Conservation (phyloP, 306 rosid species). For the Ziziphus jujuba region DNA sequence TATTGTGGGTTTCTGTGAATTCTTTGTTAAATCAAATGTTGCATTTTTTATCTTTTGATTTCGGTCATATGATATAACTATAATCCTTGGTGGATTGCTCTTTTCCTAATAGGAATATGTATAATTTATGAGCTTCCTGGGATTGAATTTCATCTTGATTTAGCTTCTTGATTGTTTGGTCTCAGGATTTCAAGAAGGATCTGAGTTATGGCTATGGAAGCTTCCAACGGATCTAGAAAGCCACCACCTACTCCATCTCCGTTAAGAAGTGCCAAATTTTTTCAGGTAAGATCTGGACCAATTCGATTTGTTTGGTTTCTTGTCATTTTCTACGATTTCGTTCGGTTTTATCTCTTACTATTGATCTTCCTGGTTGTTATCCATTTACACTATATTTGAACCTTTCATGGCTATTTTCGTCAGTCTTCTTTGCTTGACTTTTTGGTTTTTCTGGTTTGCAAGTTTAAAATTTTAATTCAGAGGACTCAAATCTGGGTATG, state of each 20-base stretch:
- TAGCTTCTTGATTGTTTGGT: slow-evolving; percentile 16
- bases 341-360: not conserved
- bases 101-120: not conserved
- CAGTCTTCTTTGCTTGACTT: too few relatives aligned
- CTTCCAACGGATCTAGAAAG: slow-evolving; percentile 51
- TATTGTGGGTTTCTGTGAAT: slow-evolving; percentile 1
- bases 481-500: too few relatives aligned
- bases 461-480: too few relatives aligned
- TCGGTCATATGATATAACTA: not conserved
- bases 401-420: too few relatives aligned
- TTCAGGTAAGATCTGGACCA: slow-evolving; percentile 36
- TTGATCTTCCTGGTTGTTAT: too few relatives aligned
- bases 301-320: not conserved
- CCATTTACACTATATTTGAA: too few relatives aligned
- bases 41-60: not conserved
- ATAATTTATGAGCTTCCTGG: not conserved
- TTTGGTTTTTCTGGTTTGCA: too few relatives aligned
- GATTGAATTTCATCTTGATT: not conserved
- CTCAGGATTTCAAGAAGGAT: slow-evolving; percentile 29
- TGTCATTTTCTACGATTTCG: not conserved
- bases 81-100: not conserved
- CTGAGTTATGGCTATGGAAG: slow-evolving; percentile 43
- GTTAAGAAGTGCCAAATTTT: slow-evolving; percentile 52
- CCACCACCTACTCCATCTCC: slow-evolving; percentile 63
- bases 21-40: not conserved